phyloP scores from a whole-genome alignment of 805 yeast genomes.

The Metschnikowia matae region DNA sequence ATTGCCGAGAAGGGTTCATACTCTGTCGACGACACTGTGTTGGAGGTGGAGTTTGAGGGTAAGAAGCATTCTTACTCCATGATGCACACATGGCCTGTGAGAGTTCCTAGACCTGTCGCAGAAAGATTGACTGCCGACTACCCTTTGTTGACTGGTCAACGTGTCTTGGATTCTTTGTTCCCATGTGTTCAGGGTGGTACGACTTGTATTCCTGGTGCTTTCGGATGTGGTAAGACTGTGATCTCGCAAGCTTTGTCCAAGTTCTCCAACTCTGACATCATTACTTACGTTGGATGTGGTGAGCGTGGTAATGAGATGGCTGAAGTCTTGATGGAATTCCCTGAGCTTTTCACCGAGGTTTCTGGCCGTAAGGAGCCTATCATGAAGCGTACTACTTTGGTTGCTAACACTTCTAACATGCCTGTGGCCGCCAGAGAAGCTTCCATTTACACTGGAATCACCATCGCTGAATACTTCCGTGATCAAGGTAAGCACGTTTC shows the following conservation, averaged over 20 bases:
- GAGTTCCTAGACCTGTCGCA: conserved; percentile 98
- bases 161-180: conserved; percentile 95
- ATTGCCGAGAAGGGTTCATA: conserved; percentile 90
- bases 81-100: conserved; percentile 99
- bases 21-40: conserved; percentile 79
- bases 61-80: conserved; percentile 73
- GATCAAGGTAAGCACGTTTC: conserved; percentile 99
- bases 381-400: conserved; percentile 98
- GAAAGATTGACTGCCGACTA: conserved; percentile 89
- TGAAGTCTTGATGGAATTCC: conserved; percentile 99
- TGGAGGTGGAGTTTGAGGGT: conserved; percentile 95
- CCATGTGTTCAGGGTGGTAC: conserved; percentile 99
- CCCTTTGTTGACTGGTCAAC: conserved; percentile 96
- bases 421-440: conserved; percentile 99
- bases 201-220: conserved; percentile 99
- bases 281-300: conserved; percentile 90
- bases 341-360: conserved; percentile 88
- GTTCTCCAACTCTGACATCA: conserved; percentile 95
- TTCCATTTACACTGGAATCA: conserved; percentile 97
- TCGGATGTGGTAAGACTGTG: conserved; percentile 98
- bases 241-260: conserved; percentile 96
- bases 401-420: conserved; percentile 98
- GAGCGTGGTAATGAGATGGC: conserved; percentile 99
- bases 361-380: conserved; percentile 95
- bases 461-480: conserved; percentile 98